Percentiles rank a stretch among this genome's conserved stretches.
These are phyloP conservation scores for Samsoniella hepiali DNA, from an alignment of 2,329 filamentous ascomycete genomes.

Conservation along the genomic window DNA sequence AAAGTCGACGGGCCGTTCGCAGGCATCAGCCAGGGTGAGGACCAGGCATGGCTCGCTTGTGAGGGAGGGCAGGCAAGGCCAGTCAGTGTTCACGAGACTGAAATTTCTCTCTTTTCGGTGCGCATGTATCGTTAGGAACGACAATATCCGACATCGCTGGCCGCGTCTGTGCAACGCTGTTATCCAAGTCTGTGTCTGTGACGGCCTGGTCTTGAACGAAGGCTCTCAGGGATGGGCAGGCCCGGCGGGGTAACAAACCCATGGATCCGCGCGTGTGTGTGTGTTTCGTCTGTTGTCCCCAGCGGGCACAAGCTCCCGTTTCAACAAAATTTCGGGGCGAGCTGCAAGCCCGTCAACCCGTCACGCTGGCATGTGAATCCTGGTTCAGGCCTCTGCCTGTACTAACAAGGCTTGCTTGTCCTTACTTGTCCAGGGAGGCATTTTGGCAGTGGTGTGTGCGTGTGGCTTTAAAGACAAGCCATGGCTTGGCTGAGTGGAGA, in stretches of 20 bases:
- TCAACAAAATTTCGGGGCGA: neutral
- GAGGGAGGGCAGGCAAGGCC: too few relatives aligned
- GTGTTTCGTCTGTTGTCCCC: neutral
- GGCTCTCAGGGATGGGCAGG: neutral
- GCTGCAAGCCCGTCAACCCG: neutral
- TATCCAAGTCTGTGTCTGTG: too few relatives aligned
- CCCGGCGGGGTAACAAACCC: neutral
- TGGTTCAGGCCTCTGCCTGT: neutral
- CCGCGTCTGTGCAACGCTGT: neutral
- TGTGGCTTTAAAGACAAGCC: neutral
- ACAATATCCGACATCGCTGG: too few relatives aligned
- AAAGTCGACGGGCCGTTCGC: too few relatives aligned
- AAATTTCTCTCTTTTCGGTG: too few relatives aligned
- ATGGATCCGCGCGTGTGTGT: neutral
- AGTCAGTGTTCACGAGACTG: too few relatives aligned
- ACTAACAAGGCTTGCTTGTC: neutral
- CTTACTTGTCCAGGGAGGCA: too few relatives aligned
- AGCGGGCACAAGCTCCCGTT: neutral
- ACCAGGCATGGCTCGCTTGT: too few relatives aligned
- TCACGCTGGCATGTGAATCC: neutral
- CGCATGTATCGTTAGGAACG: too few relatives aligned
- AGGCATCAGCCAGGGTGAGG: too few relatives aligned
- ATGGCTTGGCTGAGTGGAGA: conserved; percentile 3
- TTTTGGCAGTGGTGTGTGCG: neutral
- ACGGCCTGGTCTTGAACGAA: neutral